phyloP scores from a whole-genome alignment of 116 monocot species.

The Papilionanthe hybrid region DNA sequence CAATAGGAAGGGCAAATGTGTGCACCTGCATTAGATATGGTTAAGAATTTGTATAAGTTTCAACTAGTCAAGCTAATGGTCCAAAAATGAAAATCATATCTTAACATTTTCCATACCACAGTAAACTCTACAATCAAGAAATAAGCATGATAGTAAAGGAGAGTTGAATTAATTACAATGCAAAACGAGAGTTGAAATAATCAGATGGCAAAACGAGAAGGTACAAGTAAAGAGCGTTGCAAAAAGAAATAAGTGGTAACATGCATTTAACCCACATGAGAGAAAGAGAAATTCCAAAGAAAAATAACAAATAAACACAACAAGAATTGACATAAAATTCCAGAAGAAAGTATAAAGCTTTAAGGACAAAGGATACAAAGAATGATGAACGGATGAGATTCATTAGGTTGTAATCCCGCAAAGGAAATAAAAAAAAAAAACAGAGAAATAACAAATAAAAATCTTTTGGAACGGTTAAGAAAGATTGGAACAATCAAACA shows the following conservation, averaged over 20 bases:
- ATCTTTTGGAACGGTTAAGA: too few species aligned
- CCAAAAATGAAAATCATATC: not conserved
- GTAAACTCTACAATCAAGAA: not conserved
- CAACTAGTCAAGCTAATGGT: not conserved
- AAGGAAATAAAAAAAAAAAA: too few species aligned
- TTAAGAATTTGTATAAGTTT: not conserved
- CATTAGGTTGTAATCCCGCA: too few species aligned
- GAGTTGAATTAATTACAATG: not conserved
- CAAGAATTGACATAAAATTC: not conserved
- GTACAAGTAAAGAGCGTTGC: not conserved
- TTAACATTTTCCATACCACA: not conserved
- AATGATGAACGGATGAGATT: too few species aligned
- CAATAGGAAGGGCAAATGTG: not conserved
- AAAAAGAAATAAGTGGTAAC: not conserved
- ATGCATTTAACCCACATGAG: constrained; percentile 1
- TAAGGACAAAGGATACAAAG: not conserved
- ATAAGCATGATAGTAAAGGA: not conserved
- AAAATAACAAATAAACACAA: not conserved
- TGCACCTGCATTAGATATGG: not conserved
- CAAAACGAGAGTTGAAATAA: not conserved
- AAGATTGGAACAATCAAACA: too few species aligned
- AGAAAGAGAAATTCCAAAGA: not conserved
- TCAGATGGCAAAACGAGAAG: not conserved
- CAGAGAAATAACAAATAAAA: too few species aligned
- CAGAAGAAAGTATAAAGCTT: not conserved